Percentiles rank a stretch among this genome's conserved stretches.
phyloP scores from a whole-genome alignment of 495 filamentous ascomycete genomes.

The Hypomontagnella monticulosa region DNA sequence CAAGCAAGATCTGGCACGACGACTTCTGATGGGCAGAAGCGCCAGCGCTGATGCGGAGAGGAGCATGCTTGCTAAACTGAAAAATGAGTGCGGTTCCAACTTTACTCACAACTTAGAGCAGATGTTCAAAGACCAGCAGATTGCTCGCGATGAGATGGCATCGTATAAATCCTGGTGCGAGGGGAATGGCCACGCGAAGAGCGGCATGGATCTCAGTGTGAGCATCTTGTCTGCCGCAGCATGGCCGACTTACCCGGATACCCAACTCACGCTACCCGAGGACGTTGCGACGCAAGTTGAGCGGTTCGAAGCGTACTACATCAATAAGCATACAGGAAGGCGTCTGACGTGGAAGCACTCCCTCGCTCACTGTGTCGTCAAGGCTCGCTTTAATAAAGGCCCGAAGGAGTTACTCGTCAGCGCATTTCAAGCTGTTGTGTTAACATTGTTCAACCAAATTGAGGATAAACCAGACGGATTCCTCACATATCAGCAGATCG shows the following conservation, averaged over 20 bases:
- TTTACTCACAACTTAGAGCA: constrained; percentile 98
- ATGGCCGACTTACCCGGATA: constrained; percentile 92
- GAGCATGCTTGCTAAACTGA: constrained; percentile 90
- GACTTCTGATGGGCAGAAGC: constrained; percentile 88
- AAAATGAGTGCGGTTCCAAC: constrained; percentile 89
- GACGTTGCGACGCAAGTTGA: constrained; percentile 72
- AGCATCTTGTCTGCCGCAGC: constrained; percentile 85
- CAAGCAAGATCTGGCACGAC: constrained; percentile 91
- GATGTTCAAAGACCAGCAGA: constrained; percentile 98
- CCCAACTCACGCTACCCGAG: constrained; percentile 77
- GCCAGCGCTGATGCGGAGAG: constrained; percentile 94
- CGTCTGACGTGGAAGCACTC: constrained; percentile 92
- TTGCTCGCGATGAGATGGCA: constrained; percentile 83
- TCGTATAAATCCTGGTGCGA: constrained; percentile 69
- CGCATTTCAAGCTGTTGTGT: constrained; percentile 88
- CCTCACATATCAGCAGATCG: constrained; percentile 75
- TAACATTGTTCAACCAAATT: constrained; percentile 89
- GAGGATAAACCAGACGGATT: constrained; percentile 56
- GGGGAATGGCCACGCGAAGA: constrained; percentile 57
- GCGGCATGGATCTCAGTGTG: constrained; percentile 80
- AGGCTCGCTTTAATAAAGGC: constrained; percentile 78
- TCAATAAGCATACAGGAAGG: constrained; percentile 84
- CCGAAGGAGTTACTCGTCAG: constrained; percentile 87
- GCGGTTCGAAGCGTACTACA: constrained; percentile 83
- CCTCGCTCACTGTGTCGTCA: constrained; percentile 85